phyloP scores from a whole-genome alignment of 345 rosid genomes.

The Melaleuca quinquenervia region DNA sequence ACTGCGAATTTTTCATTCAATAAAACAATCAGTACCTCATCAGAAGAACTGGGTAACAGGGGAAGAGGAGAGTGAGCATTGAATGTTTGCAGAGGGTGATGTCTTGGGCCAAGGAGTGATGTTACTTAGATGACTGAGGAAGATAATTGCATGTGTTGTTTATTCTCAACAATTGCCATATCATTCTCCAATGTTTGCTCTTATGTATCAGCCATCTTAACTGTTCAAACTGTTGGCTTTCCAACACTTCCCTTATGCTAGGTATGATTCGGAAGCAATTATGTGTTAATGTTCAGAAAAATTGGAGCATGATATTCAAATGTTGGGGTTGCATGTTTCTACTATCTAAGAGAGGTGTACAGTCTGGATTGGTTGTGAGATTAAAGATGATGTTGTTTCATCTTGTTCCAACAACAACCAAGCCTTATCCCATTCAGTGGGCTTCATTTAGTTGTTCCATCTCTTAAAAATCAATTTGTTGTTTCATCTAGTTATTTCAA shows the following conservation, averaged over 20 bases:
- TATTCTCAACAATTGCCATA: not conserved
- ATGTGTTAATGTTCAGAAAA: not conserved
- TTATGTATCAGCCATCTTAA: not conserved
- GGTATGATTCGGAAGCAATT: not conserved
- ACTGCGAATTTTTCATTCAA: too few species aligned
- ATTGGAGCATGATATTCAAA: not conserved
- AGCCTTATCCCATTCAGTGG: not conserved
- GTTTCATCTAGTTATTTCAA: not conserved
- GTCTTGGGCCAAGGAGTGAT: not conserved
- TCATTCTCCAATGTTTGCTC: not conserved
- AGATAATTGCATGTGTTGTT: not conserved
- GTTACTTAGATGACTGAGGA: not conserved
- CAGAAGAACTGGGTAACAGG: not conserved
- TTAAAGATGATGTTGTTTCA: not conserved
- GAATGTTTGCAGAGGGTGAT: not conserved
- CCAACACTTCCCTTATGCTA: not conserved
- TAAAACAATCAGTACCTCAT: not conserved
- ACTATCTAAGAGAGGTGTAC: not conserved
- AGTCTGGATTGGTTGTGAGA: not conserved
- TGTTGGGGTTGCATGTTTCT: not conserved
- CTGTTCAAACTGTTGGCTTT: not conserved
- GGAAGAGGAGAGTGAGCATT: not conserved
- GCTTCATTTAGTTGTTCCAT: not conserved
- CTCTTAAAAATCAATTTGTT: not conserved
- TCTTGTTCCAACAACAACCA: not conserved